phyloP scores from a whole-genome alignment of 1,139 yeast species.

The Protomyces inouyei region DNA sequence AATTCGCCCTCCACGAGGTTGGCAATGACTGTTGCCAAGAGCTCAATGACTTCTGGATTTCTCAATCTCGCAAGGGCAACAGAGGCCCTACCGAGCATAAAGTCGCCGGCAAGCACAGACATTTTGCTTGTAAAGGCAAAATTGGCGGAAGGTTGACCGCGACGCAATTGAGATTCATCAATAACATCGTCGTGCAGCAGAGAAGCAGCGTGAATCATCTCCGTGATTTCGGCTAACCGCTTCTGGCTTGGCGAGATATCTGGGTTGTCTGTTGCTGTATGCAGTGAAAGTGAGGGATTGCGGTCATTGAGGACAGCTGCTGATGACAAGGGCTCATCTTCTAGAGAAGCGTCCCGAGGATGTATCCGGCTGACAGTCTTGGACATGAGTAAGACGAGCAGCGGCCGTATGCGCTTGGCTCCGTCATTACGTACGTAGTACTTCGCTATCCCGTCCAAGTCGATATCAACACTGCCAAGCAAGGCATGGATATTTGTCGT shows the following conservation, averaged over 20 bases:
- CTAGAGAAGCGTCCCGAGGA: slow-evolving; percentile 21
- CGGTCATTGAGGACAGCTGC: slow-evolving; percentile 79
- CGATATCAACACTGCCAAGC: slow-evolving; percentile 91
- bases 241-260: slow-evolving; percentile 87
- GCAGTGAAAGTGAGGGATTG: slow-evolving; percentile 49
- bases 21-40: slow-evolving; percentile 91
- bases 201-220: slow-evolving; percentile 98
- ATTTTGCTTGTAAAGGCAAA: slow-evolving; percentile 91
- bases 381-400: slow-evolving; percentile 74
- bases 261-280: slow-evolving; percentile 40
- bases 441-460: slow-evolving; percentile 79
- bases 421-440: slow-evolving; percentile 96
- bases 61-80: slow-evolving; percentile 89
- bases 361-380: slow-evolving; percentile 75
- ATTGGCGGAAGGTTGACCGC: slow-evolving; percentile 89
- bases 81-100: slow-evolving; percentile 89
- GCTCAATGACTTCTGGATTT: slow-evolving; percentile 95
- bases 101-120: slow-evolving; percentile 97
- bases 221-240: slow-evolving; percentile 92
- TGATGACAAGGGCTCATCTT: slow-evolving; percentile 59
- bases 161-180: slow-evolving; percentile 82
- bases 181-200: slow-evolving; percentile 94
- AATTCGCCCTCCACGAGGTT: slow-evolving; percentile 97
- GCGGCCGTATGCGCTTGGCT: slow-evolving; percentile 78
- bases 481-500: slow-evolving; percentile 81